These are phyloP conservation scores for Paramecium pentaurelia DNA, from an alignment of 73 alveolate species.

Conservation along the genomic window DNA sequence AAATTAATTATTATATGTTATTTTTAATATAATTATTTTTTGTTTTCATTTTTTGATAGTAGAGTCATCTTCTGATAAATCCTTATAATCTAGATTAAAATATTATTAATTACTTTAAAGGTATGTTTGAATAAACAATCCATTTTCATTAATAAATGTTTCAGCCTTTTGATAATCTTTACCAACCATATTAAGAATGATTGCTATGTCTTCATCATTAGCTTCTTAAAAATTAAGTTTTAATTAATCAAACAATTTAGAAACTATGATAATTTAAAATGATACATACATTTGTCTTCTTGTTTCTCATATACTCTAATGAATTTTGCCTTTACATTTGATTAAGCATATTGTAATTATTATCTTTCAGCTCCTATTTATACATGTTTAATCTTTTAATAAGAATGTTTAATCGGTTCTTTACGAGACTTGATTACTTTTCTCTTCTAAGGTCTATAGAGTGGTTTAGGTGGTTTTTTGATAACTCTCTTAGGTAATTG, in stretches of 20 bases:
- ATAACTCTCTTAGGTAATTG: neutral
- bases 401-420: neutral
- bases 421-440: neutral
- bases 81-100: neutral
- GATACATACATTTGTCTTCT: neutral
- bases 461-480: neutral
- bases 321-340: neutral
- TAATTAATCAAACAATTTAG: neutral
- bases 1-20: neutral
- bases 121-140: neutral
- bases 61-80: neutral
- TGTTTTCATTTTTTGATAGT: neutral
- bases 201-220: constrained; percentile 44
- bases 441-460: neutral
- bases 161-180: constrained; percentile 7
- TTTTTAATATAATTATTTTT: neutral
- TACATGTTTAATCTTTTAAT: neutral
- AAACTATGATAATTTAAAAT: neutral
- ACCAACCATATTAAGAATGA: constrained; percentile 34
- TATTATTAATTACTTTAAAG: neutral
- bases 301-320: neutral
- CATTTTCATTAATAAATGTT: neutral
- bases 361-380: neutral
- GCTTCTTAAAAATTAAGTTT: neutral
- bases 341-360: neutral